phyloP scores from a whole-genome alignment of 257 asterid genomes.

The Nicotiana attenuata region DNA sequence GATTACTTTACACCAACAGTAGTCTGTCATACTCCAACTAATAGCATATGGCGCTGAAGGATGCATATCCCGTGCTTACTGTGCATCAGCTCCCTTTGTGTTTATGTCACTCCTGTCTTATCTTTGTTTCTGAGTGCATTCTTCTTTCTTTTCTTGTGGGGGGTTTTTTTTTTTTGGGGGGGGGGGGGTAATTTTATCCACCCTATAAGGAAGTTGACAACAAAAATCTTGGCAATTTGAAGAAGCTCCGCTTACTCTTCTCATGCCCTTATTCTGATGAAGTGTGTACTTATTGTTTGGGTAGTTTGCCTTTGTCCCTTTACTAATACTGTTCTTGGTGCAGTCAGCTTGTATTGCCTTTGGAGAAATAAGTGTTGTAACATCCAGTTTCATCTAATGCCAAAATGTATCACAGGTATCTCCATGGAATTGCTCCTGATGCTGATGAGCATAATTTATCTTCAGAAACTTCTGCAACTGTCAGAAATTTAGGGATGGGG shows the following conservation, averaged over 20 bases:
- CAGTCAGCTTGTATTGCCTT: background rate
- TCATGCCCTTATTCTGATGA: background rate
- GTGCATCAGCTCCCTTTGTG: background rate
- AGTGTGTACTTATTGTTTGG: background rate
- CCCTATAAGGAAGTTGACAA: background rate
- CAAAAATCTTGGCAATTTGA: background rate
- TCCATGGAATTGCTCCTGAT: slow-evolving; percentile 46
- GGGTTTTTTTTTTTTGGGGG: background rate
- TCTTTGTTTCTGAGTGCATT: background rate
- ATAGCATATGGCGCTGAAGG: background rate
- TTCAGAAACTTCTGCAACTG: slow-evolving; percentile 49
- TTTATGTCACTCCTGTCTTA: background rate
- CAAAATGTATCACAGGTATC: slow-evolving; percentile 42
- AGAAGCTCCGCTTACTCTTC: background rate
- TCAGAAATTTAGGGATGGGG: slow-evolving; percentile 52
- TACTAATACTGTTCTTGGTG: background rate
- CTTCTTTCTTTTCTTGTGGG: background rate
- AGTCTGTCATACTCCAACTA: background rate
- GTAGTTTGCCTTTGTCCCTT: background rate
- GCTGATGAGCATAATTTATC: slow-evolving; percentile 52
- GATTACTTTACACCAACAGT: background rate
- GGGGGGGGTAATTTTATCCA: background rate
- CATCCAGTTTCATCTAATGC: slow-evolving; percentile 1
- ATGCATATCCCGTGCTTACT: background rate
- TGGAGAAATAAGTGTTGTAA: background rate